Evolutionary conservation across 1,284 basidiomycete genomes (phyloP), one percentile per base, ranked within the genome.

Genomic region (Pulveroboletus sp.): DNA sequence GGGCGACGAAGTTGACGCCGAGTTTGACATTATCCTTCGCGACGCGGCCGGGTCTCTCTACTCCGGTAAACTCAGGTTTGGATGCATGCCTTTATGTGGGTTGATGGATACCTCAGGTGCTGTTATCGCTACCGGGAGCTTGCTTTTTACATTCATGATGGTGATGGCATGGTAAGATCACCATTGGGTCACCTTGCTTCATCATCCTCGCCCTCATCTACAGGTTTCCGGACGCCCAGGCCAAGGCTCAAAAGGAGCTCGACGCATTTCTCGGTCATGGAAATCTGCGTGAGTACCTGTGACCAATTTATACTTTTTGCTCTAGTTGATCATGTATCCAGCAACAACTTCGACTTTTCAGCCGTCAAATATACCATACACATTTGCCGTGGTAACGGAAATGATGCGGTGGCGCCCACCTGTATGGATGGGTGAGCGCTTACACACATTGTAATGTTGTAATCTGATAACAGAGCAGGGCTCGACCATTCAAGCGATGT

Each of bases 331-430:
- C 22, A 20, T 10, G 8, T 29, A 28, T 25, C 20, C 29, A 55
- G 54, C 54, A 29, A 56, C 51, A 14, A 54, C 40, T 9, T 45
- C 54, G 18, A 45, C 36, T 15, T 56, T 51, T 40, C 20, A 56
- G 22, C 43, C 43, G 14, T 56, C 42, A 18, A 39, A 44, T n/a
- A 54, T 54, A 26, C 54, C 54, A 17, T 56, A 54, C 43, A 56
- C 51, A 18, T 56, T 31, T 39, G 54, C 54, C n/a, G n/a, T 56
- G 3, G 43, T 56, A 12, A 54, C 54, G 51, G 54, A 56, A 54
- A 56, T 54, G 43, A 45, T 39, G 43, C 51, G 54, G 24, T 56
- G 54, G 54, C 54, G 54, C 33, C 54, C 54, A n/a, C 54, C 54
- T 2, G 54, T 56, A 22, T 56, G 54, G 54, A 56, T 56, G 54